Evolutionary conservation across 768 basidiomycete species (phyloP).

Genomic region (Leccinum variicolor): DNA sequence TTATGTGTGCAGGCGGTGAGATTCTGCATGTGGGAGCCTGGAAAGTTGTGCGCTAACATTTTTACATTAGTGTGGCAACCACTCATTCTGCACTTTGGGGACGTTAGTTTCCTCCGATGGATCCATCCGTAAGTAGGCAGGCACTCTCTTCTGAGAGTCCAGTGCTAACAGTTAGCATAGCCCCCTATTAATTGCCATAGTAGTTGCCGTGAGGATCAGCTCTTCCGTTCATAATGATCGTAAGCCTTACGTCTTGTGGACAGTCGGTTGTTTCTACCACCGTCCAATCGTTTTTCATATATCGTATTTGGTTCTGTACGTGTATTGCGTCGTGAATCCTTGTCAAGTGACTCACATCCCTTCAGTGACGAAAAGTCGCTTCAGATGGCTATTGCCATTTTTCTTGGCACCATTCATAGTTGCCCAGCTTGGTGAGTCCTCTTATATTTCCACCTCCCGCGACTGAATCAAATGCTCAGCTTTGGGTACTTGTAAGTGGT

Average conservation of each 20-base stretch:
- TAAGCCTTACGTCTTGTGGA: slow-evolving; percentile 10
- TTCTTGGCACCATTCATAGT: slow-evolving; percentile 18
- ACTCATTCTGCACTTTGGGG: slow-evolving; percentile 22
- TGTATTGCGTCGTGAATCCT: background rate
- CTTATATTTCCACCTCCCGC: background rate
- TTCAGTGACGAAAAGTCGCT: slow-evolving; percentile 14
- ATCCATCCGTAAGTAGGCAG: slow-evolving; percentile 20
- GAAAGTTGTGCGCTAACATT: background rate
- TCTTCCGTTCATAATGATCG: background rate
- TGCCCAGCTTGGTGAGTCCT: slow-evolving; percentile 14
- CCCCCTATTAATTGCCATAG: slow-evolving; percentile 18
- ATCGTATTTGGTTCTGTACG: slow-evolving; percentile 22
- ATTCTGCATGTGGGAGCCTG: background rate
- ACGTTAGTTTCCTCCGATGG: slow-evolving; percentile 5
- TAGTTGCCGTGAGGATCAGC: slow-evolving; percentile 17
- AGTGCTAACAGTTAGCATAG: slow-evolving; percentile 13
- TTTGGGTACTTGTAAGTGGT: slow-evolving; percentile 13
- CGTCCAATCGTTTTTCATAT: slow-evolving; percentile 26
- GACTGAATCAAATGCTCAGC: slow-evolving; percentile 10
- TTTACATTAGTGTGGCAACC: slow-evolving; percentile 19
- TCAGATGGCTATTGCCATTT: slow-evolving; percentile 17
- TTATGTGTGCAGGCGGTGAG: slow-evolving; percentile 20
- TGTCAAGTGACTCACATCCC: background rate
- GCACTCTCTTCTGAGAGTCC: background rate
- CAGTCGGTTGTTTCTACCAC: slow-evolving; percentile 20